These are phyloP conservation scores for Aspergillus fructus DNA, from an alignment of 2,329 filamentous ascomycete genomes.

Conservation along the genomic window DNA sequence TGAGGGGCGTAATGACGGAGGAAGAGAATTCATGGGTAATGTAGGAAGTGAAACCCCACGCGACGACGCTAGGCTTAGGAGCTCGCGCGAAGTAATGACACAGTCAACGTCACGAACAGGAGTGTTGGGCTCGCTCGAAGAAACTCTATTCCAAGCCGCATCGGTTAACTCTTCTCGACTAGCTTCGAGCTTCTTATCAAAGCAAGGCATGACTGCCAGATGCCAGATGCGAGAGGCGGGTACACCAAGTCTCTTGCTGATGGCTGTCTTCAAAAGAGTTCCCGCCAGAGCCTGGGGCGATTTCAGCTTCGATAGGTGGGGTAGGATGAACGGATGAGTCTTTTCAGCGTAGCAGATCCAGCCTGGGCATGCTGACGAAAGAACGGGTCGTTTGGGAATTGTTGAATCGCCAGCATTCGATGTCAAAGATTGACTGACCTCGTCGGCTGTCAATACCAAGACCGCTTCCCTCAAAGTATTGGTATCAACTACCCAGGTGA, in stretches of 20 bases:
- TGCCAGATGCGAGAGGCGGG: constrained; percentile 85
- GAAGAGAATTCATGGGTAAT: constrained; percentile 61
- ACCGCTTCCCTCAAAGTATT: constrained; percentile 79
- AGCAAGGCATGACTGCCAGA: constrained; percentile 94
- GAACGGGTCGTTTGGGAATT: constrained; percentile 43
- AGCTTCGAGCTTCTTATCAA: constrained; percentile 98
- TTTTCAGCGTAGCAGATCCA: constrained; percentile 99
- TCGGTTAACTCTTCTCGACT: constrained; percentile 90
- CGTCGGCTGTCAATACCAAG: constrained; percentile 75
- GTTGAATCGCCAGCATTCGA: constrained; percentile 12
- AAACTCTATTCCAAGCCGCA: constrained; percentile 59
- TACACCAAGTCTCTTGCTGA: constrained; percentile 71
- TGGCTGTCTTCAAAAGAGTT: constrained; percentile 81
- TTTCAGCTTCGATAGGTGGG: constrained; percentile 86
- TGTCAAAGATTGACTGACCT: constrained; percentile 54
- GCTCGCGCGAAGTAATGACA: constrained; percentile 93
- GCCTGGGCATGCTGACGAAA: constrained; percentile 89
- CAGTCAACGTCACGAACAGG: constrained; percentile 88
- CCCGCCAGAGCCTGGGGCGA: constrained; percentile 91
- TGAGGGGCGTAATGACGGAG: constrained; percentile 45
- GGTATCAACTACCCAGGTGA: constrained; percentile 88
- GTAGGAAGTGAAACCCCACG: constrained; percentile 74
- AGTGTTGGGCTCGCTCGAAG: constrained; percentile 35
- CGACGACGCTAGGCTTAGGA: constrained; percentile 83
- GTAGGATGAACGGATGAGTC: constrained; percentile 89